Base-by-base conservation (phyloP, 2,329 filamentous ascomycete genomes). In the Lasiodiplodia theobromae region DNA sequence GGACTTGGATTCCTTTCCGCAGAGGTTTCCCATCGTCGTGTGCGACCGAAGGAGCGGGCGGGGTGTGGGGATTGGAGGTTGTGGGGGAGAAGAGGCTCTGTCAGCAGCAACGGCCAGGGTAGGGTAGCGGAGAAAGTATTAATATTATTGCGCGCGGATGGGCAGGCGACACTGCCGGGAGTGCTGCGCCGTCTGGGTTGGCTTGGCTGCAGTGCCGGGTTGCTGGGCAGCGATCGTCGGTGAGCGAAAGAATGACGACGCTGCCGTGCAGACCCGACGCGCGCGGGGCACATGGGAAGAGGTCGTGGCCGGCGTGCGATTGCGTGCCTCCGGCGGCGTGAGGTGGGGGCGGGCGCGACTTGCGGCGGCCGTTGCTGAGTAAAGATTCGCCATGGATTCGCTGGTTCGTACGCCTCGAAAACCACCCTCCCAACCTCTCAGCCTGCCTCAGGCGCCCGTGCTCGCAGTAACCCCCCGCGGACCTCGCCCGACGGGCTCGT, bases 11-110 rank as follows among this genome's bases (percentile, higher is more conserved):
- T 78, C 71, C 71, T 93, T 94, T 77, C 93, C 92, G 83, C 92
- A 97, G 81, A 93, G 86, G 79, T 93, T 95, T 69, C 94, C 94
- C 94, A 97, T 97, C 28, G 53, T 66, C 11, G n/a, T 11, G 10
- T 18, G 44, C 12, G 34, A 57, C 16, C 21, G 18, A 23, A 6
- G 37, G 28, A 23, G 25, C 16, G 44, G 11, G 14, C 4, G 34
- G 38, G 44, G 52, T 53, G 53, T 16, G 25, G 37, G 44, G 44
- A 47, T 18, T 40, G 52, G 11, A 21, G 23, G 14, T 23, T 14
- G 62, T 25, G 47, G 52, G 25, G 5, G 68, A 10, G 37, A 28
- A 10, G 49, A 65, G 58, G 40, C 34, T 38, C 40, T 8, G 58
- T 49, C 58, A 49, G 25, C 40, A 44, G 23, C 34, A 58, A 28